Base-by-base conservation (phyloP, 306 rosid species). In the Amphicarpaea edgeworthii region DNA sequence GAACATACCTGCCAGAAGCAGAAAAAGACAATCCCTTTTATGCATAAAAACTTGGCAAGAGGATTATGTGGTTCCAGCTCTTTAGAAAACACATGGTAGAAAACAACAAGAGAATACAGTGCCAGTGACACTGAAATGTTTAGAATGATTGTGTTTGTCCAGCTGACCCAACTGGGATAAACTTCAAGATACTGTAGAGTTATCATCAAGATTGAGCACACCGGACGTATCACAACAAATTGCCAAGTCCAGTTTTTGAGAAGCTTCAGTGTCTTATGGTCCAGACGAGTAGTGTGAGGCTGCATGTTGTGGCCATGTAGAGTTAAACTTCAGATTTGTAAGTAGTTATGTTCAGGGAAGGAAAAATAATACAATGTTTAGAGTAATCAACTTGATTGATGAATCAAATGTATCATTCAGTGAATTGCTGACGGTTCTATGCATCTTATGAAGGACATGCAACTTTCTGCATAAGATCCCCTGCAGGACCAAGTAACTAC, bases 1-100 rank as follows among this genome's bases (percentile, higher is more conserved):
- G 53, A 75, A 34, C 2, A n/a, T 86, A 93, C 98, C 98, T 90
- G 98, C 98, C 98, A 93, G 73, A 86, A 93, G 91, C 90, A 86
- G 88, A 93, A 93, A 86, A 93, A 93, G 86, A 93, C 98, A 58
- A 93, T 89, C 61, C 98, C 98, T 86, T 93, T 90, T 81, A 90
- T 89, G 87, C 98, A 93, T 79, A 90, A 26, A 68, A 93, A 93
- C 87, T 93, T 93, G 82, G 98, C 85, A 65, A 93, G 92, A 64
- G 98, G 98, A 21, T 86, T 83, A 77, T 93, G 98, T 4, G 96
- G 96, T 72, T 68, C 87, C 79, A 93, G 80, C 70, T 93, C 98
- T 86, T 90, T 93, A 60, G 93, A 88, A 87, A 93, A 93, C 38
- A 90, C 90, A 79, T 90, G 98, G 84, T 90, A 89, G 88, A 90